These are phyloP conservation scores for Fragaria ananassa DNA, from an alignment of 306 rosid genomes.

Conservation along the genomic window DNA sequence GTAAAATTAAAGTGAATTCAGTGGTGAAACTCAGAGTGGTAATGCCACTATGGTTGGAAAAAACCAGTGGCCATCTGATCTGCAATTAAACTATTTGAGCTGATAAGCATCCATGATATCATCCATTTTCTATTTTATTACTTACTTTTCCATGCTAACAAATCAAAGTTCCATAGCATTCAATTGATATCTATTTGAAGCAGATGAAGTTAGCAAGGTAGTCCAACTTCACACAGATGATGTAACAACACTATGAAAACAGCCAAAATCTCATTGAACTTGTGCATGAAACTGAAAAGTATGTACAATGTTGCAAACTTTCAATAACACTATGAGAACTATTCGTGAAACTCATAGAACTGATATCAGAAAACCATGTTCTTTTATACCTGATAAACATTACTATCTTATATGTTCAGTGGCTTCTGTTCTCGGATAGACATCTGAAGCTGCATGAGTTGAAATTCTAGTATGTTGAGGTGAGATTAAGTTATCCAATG, in stretches of 20 bases:
- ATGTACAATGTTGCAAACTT: not conserved
- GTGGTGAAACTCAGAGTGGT: conserved; percentile 41
- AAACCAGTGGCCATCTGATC: conserved; percentile 23
- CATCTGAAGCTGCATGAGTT: conserved; percentile 1
- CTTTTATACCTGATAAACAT: not conserved
- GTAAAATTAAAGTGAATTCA: conserved; percentile 8
- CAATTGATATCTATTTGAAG: not conserved
- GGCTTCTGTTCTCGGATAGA: not conserved
- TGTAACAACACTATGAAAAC: not conserved
- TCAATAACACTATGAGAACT: not conserved
- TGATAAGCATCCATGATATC: conserved; percentile 19
- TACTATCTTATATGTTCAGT: not conserved
- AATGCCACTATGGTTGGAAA: conserved; percentile 27
- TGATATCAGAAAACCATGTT: not conserved
- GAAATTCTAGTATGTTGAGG: not conserved
- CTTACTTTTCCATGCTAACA: not conserved
- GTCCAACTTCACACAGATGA: not conserved
- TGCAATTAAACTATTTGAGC: not conserved
- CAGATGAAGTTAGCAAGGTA: not conserved
- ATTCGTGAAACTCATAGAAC: not conserved
- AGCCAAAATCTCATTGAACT: not conserved
- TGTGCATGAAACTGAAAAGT: not conserved
- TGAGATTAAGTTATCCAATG: not conserved
- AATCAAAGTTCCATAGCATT: not conserved
- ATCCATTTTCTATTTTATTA: conserved; percentile 6